Evolutionary conservation across 495 filamentous ascomycete species (phyloP), one percentile per base, ranked within the genome.

Genomic region (Bryoglossum gracile): DNA sequence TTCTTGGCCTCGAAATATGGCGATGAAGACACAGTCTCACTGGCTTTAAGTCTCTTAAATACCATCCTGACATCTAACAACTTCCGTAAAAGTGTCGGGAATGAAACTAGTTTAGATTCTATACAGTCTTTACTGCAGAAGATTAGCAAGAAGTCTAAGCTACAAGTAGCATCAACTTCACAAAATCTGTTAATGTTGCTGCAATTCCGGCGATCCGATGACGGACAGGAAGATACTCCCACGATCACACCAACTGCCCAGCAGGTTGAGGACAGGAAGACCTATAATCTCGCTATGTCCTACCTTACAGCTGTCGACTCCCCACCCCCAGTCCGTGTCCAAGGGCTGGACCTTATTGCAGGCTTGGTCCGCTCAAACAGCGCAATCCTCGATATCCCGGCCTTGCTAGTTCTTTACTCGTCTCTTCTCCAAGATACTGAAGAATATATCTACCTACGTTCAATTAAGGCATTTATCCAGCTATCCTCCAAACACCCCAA

Each of bases 371-470:
- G 70, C 23, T 68, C 74, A 14, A 60, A 70, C 14, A 85, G 75
- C 8, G 74, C 86, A 0, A 69, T 86, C 11, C 68, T 91, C 40
- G 84, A 92, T 59, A 79, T 89, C 17, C 79, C 78, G 0, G 74
- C 78, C 13, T 82, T 83, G 1, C 61, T 84, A 2, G 73, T 81
- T 1, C 73, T 90, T 0, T 70, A 89, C 5, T 70, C 85, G 1
- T 79, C 77, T 0, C 68, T 89, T 5, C 69, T 89, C 3, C 75
- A 74, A 39, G 82, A 86, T 50, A 69, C 70, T 23, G 87, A 91
- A 39, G 83, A 86, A 51, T 91, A 82, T 60, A 78, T 88, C 46
- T 87, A 87, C 53, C 68, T 89, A 4, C 81, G 79, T 28, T 76
- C 77, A 17, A 80, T 89, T 55, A 81, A 83, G 46, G 67, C 83